Evolutionary conservation across 2,329 filamentous ascomycete genomes (phyloP), one percentile per base, ranked within the genome.

Genomic region (Ophiostoma ips): DNA sequence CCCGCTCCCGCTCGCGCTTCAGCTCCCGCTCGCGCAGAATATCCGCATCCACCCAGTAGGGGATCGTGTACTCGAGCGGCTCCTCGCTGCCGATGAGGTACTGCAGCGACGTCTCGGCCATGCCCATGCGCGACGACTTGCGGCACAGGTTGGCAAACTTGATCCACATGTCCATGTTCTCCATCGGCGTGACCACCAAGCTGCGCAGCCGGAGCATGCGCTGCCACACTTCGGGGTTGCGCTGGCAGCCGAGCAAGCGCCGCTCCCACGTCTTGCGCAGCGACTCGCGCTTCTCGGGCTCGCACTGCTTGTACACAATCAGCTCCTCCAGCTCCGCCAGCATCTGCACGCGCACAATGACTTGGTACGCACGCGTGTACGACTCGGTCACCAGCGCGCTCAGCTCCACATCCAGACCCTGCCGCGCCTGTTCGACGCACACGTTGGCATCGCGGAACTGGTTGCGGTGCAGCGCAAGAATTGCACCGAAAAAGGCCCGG

Each of bases 81-180:
- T 76, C 72, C 13, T 87, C 79, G 45, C 74, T 79, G 28, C 83
- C 84, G 50, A 95, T 83, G n/a, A 98, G 72, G 54, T 87, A 87
- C 63, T 92, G 89, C 49, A 99, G 71, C 11, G 89, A 94, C 68
- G 95, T 94, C 68, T 98, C 92, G 1, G 92, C 92, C 46, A 99
- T 76, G 10, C 92, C 90, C 74, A 90, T 89, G 30, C 92, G 84
- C 52, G 87, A 85, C 41, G 90, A 95, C 66, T 98, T 99, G 60
- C 94, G 85, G 66, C 94, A 99, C 6, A 98, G 78, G 60, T 96
- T 98, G 60, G 92, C 87, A 63, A 95, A 98, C 64, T 98, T 99
- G 71, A 98, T 96, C 81, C 89, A 95, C 88, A 98, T 98, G 60
- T 94, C 86, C 72, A 94, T 87, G 60, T 95, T 95, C 63, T 99